Evolutionary conservation across 768 basidiomycete genomes (phyloP).

Genomic region (Tricholoma saponaceum): DNA sequence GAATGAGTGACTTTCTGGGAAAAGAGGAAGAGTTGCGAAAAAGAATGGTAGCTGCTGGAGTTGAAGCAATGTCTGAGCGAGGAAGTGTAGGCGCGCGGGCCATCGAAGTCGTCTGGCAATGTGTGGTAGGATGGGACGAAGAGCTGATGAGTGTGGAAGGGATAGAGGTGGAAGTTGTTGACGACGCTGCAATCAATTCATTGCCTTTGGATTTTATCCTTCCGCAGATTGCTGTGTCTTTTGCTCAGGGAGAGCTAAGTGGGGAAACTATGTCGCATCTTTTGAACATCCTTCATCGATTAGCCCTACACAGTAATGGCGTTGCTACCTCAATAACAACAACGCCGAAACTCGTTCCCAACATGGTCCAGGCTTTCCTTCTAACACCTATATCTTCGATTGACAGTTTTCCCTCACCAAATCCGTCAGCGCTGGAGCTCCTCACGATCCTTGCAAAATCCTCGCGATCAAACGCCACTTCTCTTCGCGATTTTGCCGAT

Average conservation of each 20-base stretch:
- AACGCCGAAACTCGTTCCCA: conserved; percentile 49
- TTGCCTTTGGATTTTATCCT: conserved; percentile 39
- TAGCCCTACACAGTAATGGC: conserved; percentile 55
- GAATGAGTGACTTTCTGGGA: conserved; percentile 31
- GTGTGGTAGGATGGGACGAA: conserved; percentile 63
- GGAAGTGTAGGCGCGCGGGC: conserved; percentile 67
- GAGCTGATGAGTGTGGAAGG: conserved; percentile 31
- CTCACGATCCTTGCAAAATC: conserved; percentile 55
- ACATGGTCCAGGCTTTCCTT: conserved; percentile 53
- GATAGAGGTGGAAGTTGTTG: conserved; percentile 40
- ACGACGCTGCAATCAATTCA: conserved; percentile 27
- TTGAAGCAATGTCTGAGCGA: conserved; percentile 60
- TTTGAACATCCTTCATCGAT: conserved; percentile 52
- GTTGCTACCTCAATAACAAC: conserved; percentile 48
- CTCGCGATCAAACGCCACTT: conserved; percentile 64
- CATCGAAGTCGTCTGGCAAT: conserved; percentile 71
- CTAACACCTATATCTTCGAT: conserved; percentile 44
- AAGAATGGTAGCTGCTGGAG: conserved; percentile 61
- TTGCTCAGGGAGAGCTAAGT: conserved; percentile 39
- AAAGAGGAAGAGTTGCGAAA: conserved; percentile 49
- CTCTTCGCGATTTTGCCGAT: conserved; percentile 54
- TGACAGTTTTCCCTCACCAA: conserved; percentile 30
- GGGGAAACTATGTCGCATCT: conserved; percentile 51
- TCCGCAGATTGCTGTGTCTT: conserved; percentile 41
- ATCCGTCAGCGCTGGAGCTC: conserved; percentile 52